Evolutionary conservation across 106 monocot species (phyloP).

Genomic region (Cymbidium sinense): DNA sequence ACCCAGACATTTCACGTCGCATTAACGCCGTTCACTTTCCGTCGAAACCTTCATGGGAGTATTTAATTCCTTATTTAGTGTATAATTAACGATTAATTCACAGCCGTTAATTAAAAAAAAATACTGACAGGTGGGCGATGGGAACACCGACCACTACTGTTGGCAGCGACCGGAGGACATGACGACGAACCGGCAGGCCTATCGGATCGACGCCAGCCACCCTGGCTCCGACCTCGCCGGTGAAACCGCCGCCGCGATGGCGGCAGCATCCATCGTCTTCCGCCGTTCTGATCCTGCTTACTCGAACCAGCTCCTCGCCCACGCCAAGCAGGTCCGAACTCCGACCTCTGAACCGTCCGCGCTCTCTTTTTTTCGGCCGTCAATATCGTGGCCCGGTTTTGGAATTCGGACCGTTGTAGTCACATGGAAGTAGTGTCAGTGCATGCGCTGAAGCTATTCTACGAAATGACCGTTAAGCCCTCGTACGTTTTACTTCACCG

Average conservation of each 20-base stretch:
- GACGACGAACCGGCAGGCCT: constrained; percentile 81
- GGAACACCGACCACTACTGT: constrained; percentile 80
- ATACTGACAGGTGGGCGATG: constrained; percentile 80
- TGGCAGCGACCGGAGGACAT: constrained; percentile 99
- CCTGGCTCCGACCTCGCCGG: constrained; percentile 95
- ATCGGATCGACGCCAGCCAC: constrained; percentile 68
- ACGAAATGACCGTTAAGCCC: not conserved
- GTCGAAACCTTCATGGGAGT: not conserved
- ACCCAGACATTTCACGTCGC: not conserved
- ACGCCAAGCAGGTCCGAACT: constrained; percentile 65
- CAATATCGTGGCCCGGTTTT: not conserved
- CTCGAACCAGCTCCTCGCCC: constrained; percentile 55
- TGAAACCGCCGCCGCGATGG: constrained; percentile 93
- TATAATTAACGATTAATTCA: not conserved
- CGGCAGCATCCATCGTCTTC: constrained; percentile 77
- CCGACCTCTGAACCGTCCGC: too few species aligned
- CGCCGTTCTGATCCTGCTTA: constrained; percentile 64
- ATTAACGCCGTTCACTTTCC: not conserved
- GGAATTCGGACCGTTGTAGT: not conserved
- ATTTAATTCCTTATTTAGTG: not conserved
- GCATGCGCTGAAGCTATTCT: not conserved
- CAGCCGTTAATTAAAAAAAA: not conserved
- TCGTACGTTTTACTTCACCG: not conserved
- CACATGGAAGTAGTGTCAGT: constrained; percentile 1
- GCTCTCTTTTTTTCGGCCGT: not conserved